Percentiles rank a stretch among this genome's conserved stretches.
These are phyloP conservation scores for Echinosophora koreensis DNA, from an alignment of 306 rosid species.

Conservation along the genomic window DNA sequence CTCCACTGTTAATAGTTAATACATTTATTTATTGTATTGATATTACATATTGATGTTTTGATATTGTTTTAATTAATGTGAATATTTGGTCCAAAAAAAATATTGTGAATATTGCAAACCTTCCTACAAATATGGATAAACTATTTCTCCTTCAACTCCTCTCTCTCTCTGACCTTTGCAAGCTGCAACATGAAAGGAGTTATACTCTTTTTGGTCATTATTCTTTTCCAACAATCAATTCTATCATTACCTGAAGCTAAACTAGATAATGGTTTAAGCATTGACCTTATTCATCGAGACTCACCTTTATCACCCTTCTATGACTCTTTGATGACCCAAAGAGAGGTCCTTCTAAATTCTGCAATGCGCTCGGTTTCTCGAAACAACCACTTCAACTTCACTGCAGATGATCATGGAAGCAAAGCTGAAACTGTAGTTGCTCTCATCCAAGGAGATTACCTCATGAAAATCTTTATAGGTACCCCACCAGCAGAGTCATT, in stretches of 20 bases:
- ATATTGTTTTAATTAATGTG: no score
- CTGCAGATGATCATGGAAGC: background rate
- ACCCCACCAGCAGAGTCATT: background rate
- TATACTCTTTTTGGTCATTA: no score
- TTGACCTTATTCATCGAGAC: conserved; percentile 40
- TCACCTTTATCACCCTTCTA: conserved; percentile 40
- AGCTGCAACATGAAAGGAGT: background rate
- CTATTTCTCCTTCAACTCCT: no score
- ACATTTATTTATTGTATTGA: no score
- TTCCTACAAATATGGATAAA: no score
- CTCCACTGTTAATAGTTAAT: no score
- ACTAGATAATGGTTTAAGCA: background rate
- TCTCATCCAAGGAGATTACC: background rate
- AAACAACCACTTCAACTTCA: background rate
- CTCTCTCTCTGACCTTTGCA: no score
- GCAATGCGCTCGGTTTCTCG: conserved; percentile 16
- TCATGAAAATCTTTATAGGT: background rate
- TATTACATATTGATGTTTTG: no score
- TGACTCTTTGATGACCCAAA: conserved; percentile 10
- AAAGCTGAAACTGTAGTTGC: background rate
- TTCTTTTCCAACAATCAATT: background rate
- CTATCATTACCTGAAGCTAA: background rate
- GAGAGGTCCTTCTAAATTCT: background rate
- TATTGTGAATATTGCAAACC: no score
- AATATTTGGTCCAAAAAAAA: no score